A percentile compares a stretch with the other conserved stretches of the same genome.
Conservation (phyloP, 352 stramenopile species). For the Phytophthora agathidicida region DNA sequence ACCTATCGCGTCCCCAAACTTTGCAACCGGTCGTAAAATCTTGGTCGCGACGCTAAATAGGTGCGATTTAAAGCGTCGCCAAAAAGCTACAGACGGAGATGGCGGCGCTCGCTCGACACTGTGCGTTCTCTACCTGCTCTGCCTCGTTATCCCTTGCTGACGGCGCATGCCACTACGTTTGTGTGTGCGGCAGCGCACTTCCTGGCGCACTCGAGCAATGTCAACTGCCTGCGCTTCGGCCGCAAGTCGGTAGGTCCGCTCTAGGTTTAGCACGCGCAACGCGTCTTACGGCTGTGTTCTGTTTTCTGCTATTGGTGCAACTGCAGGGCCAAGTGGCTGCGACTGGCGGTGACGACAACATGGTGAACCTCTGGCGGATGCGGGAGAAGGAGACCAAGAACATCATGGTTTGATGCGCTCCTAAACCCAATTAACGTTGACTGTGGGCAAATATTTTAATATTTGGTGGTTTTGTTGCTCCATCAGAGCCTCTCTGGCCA, state of each 20-base stretch:
- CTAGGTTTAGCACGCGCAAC: no score
- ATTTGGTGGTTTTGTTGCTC: not conserved
- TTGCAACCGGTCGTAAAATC: no score
- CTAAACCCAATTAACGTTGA: not conserved
- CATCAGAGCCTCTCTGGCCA: slow-evolving; percentile 75
- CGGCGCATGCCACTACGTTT: not conserved
- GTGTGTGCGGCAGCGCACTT: slow-evolving; percentile 62
- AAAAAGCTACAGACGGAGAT: slow-evolving; percentile 14
- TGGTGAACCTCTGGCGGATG: slow-evolving; percentile 88
- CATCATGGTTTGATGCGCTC: slow-evolving; percentile 62
- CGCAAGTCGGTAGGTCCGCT: slow-evolving; percentile 68
- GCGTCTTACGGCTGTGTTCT: not conserved
- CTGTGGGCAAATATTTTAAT: not conserved
- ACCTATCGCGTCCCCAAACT: no score
- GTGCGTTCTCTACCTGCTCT: slow-evolving; percentile 30
- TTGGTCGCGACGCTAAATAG: no score
- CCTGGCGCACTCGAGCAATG: slow-evolving; percentile 77
- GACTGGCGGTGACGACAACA: slow-evolving; percentile 78
- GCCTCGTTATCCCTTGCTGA: no score
- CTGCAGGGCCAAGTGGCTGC: slow-evolving; percentile 77
- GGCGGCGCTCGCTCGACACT: slow-evolving; percentile 66
- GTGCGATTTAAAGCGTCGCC: slow-evolving; percentile 17
- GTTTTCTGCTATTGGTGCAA: slow-evolving; percentile 2
- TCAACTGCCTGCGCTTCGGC: slow-evolving; percentile 86
- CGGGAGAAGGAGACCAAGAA: slow-evolving; percentile 89